A percentile compares a stretch with the other conserved stretches of the same genome.
These are phyloP conservation scores for Canna indica DNA, from an alignment of 176 grass and related monocot species.

Conservation along the genomic window DNA sequence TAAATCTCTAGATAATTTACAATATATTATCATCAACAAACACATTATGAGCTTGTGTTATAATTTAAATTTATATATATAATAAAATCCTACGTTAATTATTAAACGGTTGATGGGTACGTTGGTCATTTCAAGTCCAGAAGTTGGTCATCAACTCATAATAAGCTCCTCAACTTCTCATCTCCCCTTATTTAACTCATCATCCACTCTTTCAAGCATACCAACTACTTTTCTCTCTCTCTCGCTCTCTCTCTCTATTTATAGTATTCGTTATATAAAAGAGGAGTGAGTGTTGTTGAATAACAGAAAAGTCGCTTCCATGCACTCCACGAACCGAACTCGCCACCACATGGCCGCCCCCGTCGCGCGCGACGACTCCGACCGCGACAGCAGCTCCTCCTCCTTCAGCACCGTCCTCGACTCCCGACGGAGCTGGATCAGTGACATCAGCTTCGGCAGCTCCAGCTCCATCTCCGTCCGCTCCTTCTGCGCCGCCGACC, in stretches of 20 bases:
- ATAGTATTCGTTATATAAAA: not conserved
- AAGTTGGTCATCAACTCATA: too few species aligned
- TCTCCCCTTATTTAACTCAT: too few species aligned
- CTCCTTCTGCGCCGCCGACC: constrained; percentile 20
- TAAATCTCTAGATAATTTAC: too few species aligned
- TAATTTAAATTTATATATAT: too few species aligned
- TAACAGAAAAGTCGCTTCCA: not conserved
- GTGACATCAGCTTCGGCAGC: constrained; percentile 54
- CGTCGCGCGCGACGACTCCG: constrained; percentile 55
- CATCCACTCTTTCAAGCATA: too few species aligned
- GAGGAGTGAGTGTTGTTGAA: too few species aligned
- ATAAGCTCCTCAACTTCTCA: too few species aligned
- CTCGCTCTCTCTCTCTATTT: constrained; percentile 1
- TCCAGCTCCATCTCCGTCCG: constrained; percentile 60
- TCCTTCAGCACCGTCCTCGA: constrained; percentile 44
- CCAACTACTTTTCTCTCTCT: too few species aligned
- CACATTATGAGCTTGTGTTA: too few species aligned
- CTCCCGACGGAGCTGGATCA: constrained; percentile 72
- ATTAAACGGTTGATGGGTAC: not conserved
- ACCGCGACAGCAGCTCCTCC: constrained; percentile 72
- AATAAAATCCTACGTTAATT: too few species aligned
- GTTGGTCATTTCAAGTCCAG: constrained; percentile 8
- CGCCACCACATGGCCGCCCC: constrained; percentile 14
- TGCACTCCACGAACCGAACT: not conserved
- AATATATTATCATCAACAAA: too few species aligned